phyloP scores from a whole-genome alignment of 257 asterid species.

The Dorcoceras hygrometricum region DNA sequence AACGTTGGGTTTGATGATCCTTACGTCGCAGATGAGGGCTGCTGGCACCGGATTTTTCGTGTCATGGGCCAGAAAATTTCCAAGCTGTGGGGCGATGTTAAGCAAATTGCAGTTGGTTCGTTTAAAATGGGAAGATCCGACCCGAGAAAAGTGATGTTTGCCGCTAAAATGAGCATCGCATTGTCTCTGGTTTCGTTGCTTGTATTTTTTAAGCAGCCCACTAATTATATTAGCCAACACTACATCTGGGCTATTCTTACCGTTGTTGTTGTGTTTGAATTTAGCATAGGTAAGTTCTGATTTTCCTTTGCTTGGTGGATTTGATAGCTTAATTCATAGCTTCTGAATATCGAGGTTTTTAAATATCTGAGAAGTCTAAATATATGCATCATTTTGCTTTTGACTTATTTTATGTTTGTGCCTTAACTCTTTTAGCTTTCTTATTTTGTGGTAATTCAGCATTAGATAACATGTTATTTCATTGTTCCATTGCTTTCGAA shows the following conservation, averaged over 20 bases:
- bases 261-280: constrained; percentile 86
- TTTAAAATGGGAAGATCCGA: constrained; percentile 59
- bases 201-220: constrained; percentile 61
- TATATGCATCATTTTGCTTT: not conserved
- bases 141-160: constrained; percentile 61
- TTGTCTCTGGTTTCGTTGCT: constrained; percentile 55
- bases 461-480: not conserved
- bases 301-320: not conserved
- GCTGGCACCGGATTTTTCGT: constrained; percentile 35
- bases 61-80: constrained; percentile 24
- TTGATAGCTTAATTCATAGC: not conserved
- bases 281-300: constrained; percentile 61
- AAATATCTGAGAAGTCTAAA: too few species aligned
- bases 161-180: constrained; percentile 59
- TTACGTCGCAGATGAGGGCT: constrained; percentile 26
- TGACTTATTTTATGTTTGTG: not conserved
- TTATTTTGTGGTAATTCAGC: not conserved
- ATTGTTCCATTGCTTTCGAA: not conserved
- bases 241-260: constrained; percentile 83
- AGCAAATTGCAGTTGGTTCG: constrained; percentile 30
- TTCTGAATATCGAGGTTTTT: not conserved
- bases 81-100: constrained; percentile 26
- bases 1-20: constrained; percentile 40
- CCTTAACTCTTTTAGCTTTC: not conserved
- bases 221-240: constrained; percentile 39